Evolutionary conservation across 768 basidiomycete genomes (phyloP).

Genomic region (Leccinum incarnatum): DNA sequence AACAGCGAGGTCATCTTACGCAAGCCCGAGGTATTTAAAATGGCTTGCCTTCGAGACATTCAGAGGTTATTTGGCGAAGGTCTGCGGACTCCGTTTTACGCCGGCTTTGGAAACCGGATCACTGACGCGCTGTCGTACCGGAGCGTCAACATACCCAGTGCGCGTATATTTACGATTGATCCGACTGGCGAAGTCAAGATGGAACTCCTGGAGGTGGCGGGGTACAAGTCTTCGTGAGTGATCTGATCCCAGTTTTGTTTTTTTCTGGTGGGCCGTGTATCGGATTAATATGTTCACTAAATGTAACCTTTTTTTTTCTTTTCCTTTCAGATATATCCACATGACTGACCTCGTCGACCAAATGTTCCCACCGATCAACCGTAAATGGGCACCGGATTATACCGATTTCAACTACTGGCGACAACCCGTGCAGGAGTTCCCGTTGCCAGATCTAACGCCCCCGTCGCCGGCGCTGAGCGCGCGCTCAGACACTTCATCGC

Average conservation of each 20-base stretch:
- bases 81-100: conserved; percentile 81
- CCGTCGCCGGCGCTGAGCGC: conserved; percentile 94
- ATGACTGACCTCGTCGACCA: conserved; percentile 99
- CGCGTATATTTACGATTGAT: conserved; percentile 96
- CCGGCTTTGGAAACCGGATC: conserved; percentile 97
- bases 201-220: conserved; percentile 93
- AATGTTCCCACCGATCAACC: conserved; percentile 96
- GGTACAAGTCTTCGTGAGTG: conserved; percentile 91
- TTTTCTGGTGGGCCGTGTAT: neutral
- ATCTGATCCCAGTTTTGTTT: neutral
- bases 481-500: conserved; percentile 80
- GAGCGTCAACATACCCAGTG: conserved; percentile 90
- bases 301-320: neutral
- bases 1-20: conserved; percentile 95
- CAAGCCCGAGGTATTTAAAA: conserved; percentile 99
- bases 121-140: conserved; percentile 98
- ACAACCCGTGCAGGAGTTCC: conserved; percentile 68
- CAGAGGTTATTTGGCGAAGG: conserved; percentile 81
- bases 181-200: conserved; percentile 94
- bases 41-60: conserved; percentile 97
- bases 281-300: neutral
- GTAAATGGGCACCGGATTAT: conserved; percentile 84
- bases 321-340: conserved; percentile 75
- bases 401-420: conserved; percentile 99
- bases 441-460: conserved; percentile 76